Conservation (phyloP, 2,329 filamentous ascomycete genomes). For the Pseudonectria buxi region DNA sequence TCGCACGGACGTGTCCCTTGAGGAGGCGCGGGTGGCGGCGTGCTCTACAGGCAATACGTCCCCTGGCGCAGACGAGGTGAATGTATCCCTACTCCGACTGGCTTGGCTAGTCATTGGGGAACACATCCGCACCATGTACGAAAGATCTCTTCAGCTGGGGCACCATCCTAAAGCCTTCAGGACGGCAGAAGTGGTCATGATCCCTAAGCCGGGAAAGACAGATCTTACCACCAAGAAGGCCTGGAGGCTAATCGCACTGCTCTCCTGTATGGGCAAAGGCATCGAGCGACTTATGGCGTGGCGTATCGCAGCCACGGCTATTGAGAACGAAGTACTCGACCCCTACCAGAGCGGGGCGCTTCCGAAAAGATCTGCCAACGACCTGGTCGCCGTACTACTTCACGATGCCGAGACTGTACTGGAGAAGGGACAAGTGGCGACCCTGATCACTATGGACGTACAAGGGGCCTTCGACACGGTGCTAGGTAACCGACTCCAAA, state of each 20-base stretch:
- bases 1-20: conserved; percentile 6
- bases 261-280: conserved; percentile 21
- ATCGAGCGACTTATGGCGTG: conserved; percentile 19
- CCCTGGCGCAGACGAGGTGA: conserved; percentile 14
- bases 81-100: conserved; percentile 10
- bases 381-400: conserved; percentile 11
- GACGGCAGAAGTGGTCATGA: conserved; percentile 18
- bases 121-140: conserved; percentile 9
- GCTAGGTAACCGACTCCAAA: conserved; percentile 11
- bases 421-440: too few relatives aligned
- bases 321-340: conserved; percentile 14
- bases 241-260: conserved; percentile 20
- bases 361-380: conserved; percentile 11
- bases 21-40: conserved; percentile 10
- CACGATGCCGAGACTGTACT: conserved; percentile 13
- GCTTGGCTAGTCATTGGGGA: conserved; percentile 6
- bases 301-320: conserved; percentile 12
- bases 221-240: conserved; percentile 11
- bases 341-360: conserved; percentile 16
- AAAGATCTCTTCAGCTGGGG: conserved; percentile 10
- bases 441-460: conserved; percentile 11
- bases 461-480: conserved; percentile 13
- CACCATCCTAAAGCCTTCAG: conserved; percentile 14
- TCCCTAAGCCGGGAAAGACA: conserved; percentile 16
- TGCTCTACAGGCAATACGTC: conserved; percentile 13